A percentile compares a stretch with the other conserved stretches of the same genome.
Conservation (phyloP, 257 asterid species). For the Galeopsis tetrahit region DNA sequence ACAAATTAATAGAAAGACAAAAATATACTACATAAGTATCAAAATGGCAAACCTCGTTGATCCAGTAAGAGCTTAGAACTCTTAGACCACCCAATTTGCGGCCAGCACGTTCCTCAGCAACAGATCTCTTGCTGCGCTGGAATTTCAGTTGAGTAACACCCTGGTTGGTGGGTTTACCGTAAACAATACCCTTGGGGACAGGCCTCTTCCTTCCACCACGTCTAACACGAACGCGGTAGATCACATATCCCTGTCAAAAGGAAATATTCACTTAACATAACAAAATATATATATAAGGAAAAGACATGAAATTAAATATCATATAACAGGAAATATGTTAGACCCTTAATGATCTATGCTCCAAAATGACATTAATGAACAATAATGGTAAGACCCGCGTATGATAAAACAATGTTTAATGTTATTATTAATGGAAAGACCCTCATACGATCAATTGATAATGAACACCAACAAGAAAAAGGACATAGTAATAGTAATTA, state of each 20-base stretch:
- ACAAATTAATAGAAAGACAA: background rate
- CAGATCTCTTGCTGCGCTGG: conserved; percentile 12
- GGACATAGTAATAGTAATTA: background rate
- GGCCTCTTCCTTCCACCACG: conserved; percentile 42
- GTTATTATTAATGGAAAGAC: background rate
- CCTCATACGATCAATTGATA: no score
- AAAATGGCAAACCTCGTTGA: background rate
- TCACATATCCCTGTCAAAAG: conserved; percentile 26
- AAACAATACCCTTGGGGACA: conserved; percentile 39
- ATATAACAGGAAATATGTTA: background rate
- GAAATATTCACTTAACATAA: background rate
- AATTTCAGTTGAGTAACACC: conserved; percentile 27
- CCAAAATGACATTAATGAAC: no score
- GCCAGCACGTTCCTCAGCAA: conserved; percentile 22
- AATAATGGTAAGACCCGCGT: no score
- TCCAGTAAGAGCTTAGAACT: conserved; percentile 14
- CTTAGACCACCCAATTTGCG: background rate
- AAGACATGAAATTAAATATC: background rate
- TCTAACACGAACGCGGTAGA: conserved; percentile 36
- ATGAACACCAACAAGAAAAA: background rate
- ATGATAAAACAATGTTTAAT: background rate
- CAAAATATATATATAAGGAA: background rate
- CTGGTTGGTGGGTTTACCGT: conserved; percentile 40
- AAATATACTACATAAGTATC: background rate
- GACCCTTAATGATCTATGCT: no score